A percentile compares a stretch with the other conserved stretches of the same genome.
Conservation (phyloP, 2,329 filamentous ascomycete genomes). For the Talaromyces verruculosus region DNA sequence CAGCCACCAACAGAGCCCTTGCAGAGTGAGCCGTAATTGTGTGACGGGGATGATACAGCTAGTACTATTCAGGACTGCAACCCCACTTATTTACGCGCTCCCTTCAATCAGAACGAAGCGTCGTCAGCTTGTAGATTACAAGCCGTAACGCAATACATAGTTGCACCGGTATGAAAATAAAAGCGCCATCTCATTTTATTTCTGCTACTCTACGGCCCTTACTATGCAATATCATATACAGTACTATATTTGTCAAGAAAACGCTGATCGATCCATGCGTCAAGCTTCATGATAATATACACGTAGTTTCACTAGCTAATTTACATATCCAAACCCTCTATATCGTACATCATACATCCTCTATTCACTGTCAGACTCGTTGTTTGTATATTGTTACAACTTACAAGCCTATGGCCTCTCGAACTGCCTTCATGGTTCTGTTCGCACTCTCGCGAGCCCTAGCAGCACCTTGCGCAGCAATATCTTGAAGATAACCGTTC, state of each 20-base stretch:
- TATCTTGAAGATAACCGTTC: slow-evolving; percentile 31
- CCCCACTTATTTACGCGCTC: background rate
- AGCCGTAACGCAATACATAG: background rate
- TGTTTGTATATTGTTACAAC: slow-evolving; percentile 25
- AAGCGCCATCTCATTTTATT: background rate
- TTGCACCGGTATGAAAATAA: slow-evolving; percentile 1
- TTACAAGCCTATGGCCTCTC: slow-evolving; percentile 34
- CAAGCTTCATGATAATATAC: background rate
- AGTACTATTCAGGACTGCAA: background rate
- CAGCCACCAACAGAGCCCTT: background rate
- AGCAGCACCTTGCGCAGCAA: slow-evolving; percentile 34
- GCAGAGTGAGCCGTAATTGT: background rate
- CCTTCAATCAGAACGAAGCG: background rate
- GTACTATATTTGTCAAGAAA: background rate
- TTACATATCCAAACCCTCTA: background rate
- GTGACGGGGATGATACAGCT: background rate
- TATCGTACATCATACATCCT: slow-evolving; percentile 4
- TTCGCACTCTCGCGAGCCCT: slow-evolving; percentile 35
- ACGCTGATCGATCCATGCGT: background rate
- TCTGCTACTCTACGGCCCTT: background rate
- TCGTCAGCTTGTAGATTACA: background rate
- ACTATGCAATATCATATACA: background rate
- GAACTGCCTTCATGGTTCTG: slow-evolving; percentile 35
- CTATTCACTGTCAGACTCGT: background rate
- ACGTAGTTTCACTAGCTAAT: background rate